These are phyloP conservation scores for Picea sitchensis DNA, from an alignment of 75 land plant species.

Conservation along the genomic window DNA sequence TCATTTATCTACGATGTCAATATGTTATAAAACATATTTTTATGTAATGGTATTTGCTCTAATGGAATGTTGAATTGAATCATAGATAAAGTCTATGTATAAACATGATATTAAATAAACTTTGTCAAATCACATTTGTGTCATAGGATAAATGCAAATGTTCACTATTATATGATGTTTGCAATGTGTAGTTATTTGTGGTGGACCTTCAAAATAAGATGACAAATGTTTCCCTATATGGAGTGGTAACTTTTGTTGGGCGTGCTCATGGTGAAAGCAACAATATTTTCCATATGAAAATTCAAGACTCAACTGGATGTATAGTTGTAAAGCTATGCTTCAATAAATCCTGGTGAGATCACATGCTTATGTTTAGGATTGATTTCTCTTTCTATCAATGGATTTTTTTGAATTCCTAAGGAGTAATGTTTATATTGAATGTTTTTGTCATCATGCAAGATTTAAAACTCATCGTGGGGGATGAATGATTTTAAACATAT, in stretches of 20 bases:
- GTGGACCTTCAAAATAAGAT: constrained; percentile 57
- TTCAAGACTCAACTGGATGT: constrained; percentile 58
- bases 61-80: too few relatives aligned
- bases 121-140: neutral
- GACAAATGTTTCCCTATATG: constrained; percentile 60
- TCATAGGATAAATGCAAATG: neutral
- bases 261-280: constrained; percentile 19
- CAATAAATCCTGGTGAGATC: constrained; percentile 39
- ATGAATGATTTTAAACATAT: too few relatives aligned
- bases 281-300: constrained; percentile 31
- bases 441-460: too few relatives aligned
- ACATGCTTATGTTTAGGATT: neutral
- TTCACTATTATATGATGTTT: neutral
- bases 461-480: too few relatives aligned
- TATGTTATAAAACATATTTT: too few relatives aligned
- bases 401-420: too few relatives aligned
- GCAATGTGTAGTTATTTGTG: constrained; percentile 42
- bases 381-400: too few relatives aligned
- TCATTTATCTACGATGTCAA: too few relatives aligned
- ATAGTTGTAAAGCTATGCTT: constrained; percentile 53
- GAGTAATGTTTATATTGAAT: too few relatives aligned
- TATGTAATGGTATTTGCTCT: too few relatives aligned
- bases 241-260: constrained; percentile 35
- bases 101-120: neutral
- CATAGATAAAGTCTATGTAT: too few relatives aligned